Evolutionary conservation across 2,329 filamentous ascomycete species (phyloP).

Genomic region (Botrytis tulipae): DNA sequence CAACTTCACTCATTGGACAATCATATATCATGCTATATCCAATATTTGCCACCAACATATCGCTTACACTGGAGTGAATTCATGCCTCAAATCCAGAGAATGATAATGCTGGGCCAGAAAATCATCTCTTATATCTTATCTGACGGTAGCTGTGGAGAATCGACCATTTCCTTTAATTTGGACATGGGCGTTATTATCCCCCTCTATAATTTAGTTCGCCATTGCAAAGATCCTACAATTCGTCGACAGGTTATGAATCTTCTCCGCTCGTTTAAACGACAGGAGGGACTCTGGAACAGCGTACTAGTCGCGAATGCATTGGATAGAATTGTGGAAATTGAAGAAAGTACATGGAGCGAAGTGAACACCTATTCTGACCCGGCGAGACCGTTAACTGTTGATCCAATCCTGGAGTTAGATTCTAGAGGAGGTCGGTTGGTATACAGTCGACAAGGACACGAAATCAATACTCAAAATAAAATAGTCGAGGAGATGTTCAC

Average conservation of each 20-base stretch:
- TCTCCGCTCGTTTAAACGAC: constrained; percentile 54
- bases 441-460: constrained; percentile 18
- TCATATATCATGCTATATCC: constrained; percentile 16
- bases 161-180: constrained; percentile 49
- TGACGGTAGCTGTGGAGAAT: background rate
- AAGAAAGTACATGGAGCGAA: constrained; percentile 21
- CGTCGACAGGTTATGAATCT: constrained; percentile 61
- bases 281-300: constrained; percentile 65
- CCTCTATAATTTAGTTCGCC: constrained; percentile 61
- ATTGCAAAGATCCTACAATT: constrained; percentile 56
- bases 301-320: constrained; percentile 26
- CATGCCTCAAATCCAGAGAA: constrained; percentile 5
- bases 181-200: constrained; percentile 63
- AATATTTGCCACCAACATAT: constrained; percentile 6
- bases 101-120: background rate
- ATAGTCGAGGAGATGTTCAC: constrained; percentile 24
- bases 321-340: constrained; percentile 28
- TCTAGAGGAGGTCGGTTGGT: constrained; percentile 21
- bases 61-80: background rate
- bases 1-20: constrained; percentile 21
- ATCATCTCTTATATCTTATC: background rate
- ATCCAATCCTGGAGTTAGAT: constrained; percentile 25
- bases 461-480: background rate
- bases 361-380: background rate
- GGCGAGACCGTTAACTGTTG: constrained; percentile 1